phyloP scores from a whole-genome alignment of 2,329 filamentous ascomycete genomes.

The Xylariaceae sp. region DNA sequence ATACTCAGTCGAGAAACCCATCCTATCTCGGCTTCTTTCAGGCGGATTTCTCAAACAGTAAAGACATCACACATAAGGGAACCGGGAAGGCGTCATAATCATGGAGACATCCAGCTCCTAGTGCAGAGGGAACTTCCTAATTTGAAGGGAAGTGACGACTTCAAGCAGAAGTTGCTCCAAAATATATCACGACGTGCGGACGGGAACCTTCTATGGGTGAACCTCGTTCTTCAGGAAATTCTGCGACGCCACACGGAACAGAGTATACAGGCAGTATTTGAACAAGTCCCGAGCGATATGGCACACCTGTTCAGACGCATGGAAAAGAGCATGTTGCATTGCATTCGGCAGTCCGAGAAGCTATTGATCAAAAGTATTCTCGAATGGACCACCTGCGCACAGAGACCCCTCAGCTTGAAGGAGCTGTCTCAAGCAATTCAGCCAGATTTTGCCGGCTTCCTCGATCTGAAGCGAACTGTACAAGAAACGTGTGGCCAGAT shows the following conservation, averaged over 20 bases:
- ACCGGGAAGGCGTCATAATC: too few relatives aligned
- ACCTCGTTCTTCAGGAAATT: slow-evolving; percentile 4
- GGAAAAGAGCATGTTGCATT: background rate
- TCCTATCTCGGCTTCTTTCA: background rate
- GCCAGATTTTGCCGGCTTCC: too few relatives aligned
- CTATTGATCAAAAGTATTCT: background rate
- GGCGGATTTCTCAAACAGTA: too few relatives aligned
- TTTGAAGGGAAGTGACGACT: background rate
- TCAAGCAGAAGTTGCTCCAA: slow-evolving; percentile 1
- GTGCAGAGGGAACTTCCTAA: too few relatives aligned
- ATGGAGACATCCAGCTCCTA: too few relatives aligned
- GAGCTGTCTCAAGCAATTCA: too few relatives aligned
- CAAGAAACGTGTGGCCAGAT: too few relatives aligned
- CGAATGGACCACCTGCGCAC: background rate
- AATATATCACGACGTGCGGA: slow-evolving; percentile 2
- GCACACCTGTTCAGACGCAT: slow-evolving; percentile 2
- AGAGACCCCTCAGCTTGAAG: background rate
- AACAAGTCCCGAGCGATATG: slow-evolving; percentile 6
- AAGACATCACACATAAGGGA: too few relatives aligned
- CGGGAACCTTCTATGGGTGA: slow-evolving; percentile 6
- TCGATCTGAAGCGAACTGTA: too few relatives aligned
- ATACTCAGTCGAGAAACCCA: slow-evolving; percentile 5
- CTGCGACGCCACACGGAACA: background rate
- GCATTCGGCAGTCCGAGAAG: slow-evolving; percentile 3
- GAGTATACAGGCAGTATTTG: slow-evolving; percentile 1